phyloP scores from a whole-genome alignment of 2,329 filamentous ascomycete species.

The Xylariaceae sp. region DNA sequence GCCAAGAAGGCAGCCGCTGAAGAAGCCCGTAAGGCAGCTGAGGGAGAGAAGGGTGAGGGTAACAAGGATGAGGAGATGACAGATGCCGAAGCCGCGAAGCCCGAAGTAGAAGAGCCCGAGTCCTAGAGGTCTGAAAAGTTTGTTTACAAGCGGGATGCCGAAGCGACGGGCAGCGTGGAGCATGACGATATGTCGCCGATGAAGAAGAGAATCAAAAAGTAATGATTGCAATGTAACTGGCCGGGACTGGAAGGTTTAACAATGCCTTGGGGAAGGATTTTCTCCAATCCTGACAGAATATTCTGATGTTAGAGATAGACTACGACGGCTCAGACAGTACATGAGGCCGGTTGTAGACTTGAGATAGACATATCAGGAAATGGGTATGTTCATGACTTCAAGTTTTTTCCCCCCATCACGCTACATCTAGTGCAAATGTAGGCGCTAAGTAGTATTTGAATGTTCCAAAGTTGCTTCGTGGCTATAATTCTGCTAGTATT shows the following conservation, averaged over 20 bases:
- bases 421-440: too few species aligned
- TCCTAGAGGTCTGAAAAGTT: conserved; percentile 28
- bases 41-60: conserved; percentile 59
- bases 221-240: conserved; percentile 24
- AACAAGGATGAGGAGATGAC: conserved; percentile 68
- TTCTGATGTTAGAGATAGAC: conserved; percentile 30
- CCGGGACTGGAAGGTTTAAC: conserved; percentile 16
- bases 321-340: conserved; percentile 21
- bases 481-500: too few species aligned
- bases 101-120: conserved; percentile 57
- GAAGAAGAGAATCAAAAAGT: conserved; percentile 14
- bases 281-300: conserved; percentile 9
- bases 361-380: conserved; percentile 28
- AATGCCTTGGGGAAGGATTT: conserved; percentile 11
- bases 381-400: conserved; percentile 19
- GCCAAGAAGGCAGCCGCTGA: conserved; percentile 71
- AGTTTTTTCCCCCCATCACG: too few species aligned
- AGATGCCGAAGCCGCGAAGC: conserved; percentile 62
- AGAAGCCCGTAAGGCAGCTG: conserved; percentile 44
- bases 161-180: not conserved
- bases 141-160: conserved; percentile 58
- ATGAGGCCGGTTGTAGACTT: conserved; percentile 20
- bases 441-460: too few species aligned
- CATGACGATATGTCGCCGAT: not conserved
- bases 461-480: too few species aligned